phyloP scores from a whole-genome alignment of 352 stramenopile genomes.

The Phytophthora melonis region DNA sequence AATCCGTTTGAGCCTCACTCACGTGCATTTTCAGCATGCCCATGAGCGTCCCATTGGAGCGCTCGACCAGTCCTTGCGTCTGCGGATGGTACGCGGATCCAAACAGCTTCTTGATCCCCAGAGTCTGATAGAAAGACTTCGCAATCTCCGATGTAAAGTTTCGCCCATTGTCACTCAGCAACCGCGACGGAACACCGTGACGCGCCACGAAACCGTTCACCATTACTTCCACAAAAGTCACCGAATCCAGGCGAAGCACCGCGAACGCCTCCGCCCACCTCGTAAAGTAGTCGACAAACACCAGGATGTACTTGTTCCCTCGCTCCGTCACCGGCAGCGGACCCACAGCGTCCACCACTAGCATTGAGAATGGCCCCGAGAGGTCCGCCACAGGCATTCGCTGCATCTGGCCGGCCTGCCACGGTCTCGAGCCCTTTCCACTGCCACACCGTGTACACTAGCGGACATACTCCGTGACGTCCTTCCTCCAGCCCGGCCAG shows the following conservation, averaged over 20 bases:
- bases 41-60: no score
- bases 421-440: constrained; percentile 2
- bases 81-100: constrained; percentile 1
- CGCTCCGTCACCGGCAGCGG: neutral
- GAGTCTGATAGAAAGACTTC: constrained; percentile 12
- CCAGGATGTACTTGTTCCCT: constrained; percentile 5
- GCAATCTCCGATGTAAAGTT: constrained; percentile 15
- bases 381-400: constrained; percentile 13
- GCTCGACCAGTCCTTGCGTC: neutral
- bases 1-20: neutral
- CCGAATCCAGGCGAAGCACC: neutral
- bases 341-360: constrained; percentile 3
- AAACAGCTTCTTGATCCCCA: constrained; percentile 17
- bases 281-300: constrained; percentile 2
- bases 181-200: constrained; percentile 2
- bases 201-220: neutral
- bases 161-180: constrained; percentile 8
- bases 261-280: constrained; percentile 1
- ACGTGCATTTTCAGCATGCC: no score
- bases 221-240: constrained; percentile 3
- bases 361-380: neutral
- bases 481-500: neutral
- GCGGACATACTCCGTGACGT: constrained; percentile 3
- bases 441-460: neutral
- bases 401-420: constrained; percentile 11